These are phyloP conservation scores for Penicillium capsulatum DNA, from an alignment of 2,329 filamentous ascomycete genomes.

Conservation along the genomic window DNA sequence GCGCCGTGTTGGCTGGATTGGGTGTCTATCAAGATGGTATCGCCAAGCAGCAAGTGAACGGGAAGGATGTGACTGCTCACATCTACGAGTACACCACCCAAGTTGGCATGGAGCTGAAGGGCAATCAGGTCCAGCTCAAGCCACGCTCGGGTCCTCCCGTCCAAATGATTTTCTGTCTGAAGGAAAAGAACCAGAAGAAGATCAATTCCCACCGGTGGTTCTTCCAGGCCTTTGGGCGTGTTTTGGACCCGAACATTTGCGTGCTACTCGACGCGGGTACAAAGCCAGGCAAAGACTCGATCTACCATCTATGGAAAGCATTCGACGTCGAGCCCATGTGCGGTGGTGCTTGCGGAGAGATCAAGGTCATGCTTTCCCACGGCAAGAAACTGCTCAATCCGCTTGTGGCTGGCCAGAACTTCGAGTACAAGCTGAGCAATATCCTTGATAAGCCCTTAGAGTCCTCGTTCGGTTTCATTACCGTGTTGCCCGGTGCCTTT, in stretches of 20 bases:
- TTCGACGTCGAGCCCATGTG: conserved; percentile 98
- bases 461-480: conserved; percentile 96
- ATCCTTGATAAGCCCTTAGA: conserved; percentile 97
- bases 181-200: conserved; percentile 99
- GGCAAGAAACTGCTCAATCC: conserved; percentile 90
- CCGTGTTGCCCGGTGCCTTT: conserved; percentile 92
- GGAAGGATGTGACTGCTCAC: conserved; percentile 92
- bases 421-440: conserved; percentile 99
- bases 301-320: conserved; percentile 97
- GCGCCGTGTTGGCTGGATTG: conserved; percentile 83
- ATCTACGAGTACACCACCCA: conserved; percentile 74
- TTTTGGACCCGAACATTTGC: conserved; percentile 93
- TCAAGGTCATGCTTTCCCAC: conserved; percentile 90
- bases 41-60: conserved; percentile 95
- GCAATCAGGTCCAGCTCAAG: conserved; percentile 77
- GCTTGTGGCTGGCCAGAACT: conserved; percentile 92
- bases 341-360: conserved; percentile 94
- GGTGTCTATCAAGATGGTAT: conserved; percentile 98
- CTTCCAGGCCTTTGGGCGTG: conserved; percentile 91
- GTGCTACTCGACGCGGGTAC: conserved; percentile 95
- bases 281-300: conserved; percentile 85
- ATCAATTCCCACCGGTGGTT: conserved; percentile 99
- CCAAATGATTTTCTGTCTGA: conserved; percentile 95
- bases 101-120: conserved; percentile 77
- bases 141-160: conserved; percentile 80